A percentile compares a stretch with the other conserved stretches of the same genome.
Conservation (phyloP, 192 early-diverging fungal genomes). For the Linderina pennispora region DNA sequence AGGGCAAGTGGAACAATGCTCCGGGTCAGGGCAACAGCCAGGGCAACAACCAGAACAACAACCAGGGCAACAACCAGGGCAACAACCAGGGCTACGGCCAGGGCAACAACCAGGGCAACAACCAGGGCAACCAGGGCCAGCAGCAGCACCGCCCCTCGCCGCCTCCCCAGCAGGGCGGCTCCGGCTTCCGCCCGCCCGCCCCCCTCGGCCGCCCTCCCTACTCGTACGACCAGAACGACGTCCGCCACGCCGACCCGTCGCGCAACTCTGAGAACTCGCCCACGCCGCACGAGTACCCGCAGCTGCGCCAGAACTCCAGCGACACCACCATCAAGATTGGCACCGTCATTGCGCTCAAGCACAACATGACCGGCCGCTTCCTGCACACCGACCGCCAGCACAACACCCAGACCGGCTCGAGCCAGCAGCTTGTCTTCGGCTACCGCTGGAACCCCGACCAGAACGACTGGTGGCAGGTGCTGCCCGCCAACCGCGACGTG, state of each 20-base stretch:
- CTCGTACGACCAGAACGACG: conserved; percentile 34
- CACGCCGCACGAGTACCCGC: conserved; percentile 36
- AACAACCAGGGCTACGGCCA: conserved; percentile 1
- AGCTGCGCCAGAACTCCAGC: conserved; percentile 17
- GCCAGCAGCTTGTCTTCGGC: conserved; percentile 53
- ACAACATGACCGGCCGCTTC: conserved; percentile 50
- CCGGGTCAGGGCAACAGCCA: too few relatives aligned
- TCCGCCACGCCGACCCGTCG: conserved; percentile 30
- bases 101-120: too few relatives aligned
- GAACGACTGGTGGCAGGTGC: conserved; percentile 49
- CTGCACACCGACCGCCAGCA: conserved; percentile 42
- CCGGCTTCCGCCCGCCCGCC: conserved; percentile 25
- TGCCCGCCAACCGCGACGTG: conserved; percentile 42
- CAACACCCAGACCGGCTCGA: conserved; percentile 45
- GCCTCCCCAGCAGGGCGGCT: conserved; percentile 3
- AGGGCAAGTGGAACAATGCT: too few relatives aligned
- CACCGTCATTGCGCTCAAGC: conserved; percentile 51
- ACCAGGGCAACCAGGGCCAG: conserved; percentile 6
- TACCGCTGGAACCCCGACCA: conserved; percentile 37
- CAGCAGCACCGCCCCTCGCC: conserved; percentile 2
- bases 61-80: conserved; percentile 11
- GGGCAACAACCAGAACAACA: conserved; percentile 10
- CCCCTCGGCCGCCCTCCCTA: conserved; percentile 24
- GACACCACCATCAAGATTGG: conserved; percentile 42
- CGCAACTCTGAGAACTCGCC: conserved; percentile 39